Evolutionary conservation across 306 rosid species (phyloP).

Genomic region (Ormosia emarginata): DNA sequence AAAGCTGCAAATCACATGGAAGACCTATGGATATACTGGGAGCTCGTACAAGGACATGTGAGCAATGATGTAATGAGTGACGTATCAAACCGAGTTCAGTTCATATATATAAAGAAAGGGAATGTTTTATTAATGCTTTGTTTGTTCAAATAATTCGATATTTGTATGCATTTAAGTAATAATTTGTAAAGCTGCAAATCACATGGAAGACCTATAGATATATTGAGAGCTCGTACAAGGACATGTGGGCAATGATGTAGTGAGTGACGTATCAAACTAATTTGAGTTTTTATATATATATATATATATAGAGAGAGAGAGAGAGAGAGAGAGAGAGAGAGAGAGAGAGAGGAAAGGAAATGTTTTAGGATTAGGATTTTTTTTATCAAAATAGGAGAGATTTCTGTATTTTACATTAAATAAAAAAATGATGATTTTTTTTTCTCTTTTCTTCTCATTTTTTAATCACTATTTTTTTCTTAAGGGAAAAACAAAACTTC

Average conservation of each 20-base stretch:
- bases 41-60: not conserved
- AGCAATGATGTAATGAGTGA: not conserved
- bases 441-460: too few relatives aligned
- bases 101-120: not conserved
- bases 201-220: not conserved
- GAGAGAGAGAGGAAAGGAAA: too few relatives aligned
- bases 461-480: too few relatives aligned
- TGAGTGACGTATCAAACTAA: not conserved
- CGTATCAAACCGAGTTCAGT: not conserved
- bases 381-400: too few relatives aligned
- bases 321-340: too few relatives aligned
- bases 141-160: too few relatives aligned
- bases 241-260: not conserved
- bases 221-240: not conserved
- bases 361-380: too few relatives aligned
- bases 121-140: too few relatives aligned
- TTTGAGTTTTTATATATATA: not conserved
- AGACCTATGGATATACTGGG: not conserved
- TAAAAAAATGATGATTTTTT: too few relatives aligned
- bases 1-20: not conserved
- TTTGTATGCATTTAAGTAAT: not conserved
- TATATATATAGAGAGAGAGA: too few relatives aligned
- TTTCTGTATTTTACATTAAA: too few relatives aligned
- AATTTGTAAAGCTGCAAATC: not conserved
- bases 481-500: too few relatives aligned